Evolutionary conservation across 1,284 basidiomycete species (phyloP).

Genomic region (Naganishia albida): DNA sequence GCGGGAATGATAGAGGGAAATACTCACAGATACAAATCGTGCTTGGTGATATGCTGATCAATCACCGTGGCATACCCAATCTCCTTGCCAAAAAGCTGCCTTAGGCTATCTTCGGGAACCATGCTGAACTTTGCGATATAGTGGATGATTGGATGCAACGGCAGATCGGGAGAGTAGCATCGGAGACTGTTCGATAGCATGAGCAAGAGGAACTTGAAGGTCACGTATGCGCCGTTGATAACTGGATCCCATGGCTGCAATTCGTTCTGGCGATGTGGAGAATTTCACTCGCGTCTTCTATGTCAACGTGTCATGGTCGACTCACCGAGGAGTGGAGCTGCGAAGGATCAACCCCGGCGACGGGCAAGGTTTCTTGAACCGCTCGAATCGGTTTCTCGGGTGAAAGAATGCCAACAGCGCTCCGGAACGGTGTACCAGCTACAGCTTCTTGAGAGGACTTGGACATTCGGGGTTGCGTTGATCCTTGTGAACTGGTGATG

Average conservation of each 20-base stretch:
- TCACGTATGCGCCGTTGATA: slow-evolving; percentile 1
- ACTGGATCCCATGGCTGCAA: slow-evolving; percentile 9
- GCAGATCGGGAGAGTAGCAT: slow-evolving; percentile 14
- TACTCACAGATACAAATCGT: slow-evolving; percentile 17
- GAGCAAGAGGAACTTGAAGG: slow-evolving; percentile 22
- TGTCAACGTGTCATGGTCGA: background rate
- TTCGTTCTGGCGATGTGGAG: background rate
- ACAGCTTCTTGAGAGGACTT: background rate
- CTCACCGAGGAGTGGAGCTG: slow-evolving; percentile 10
- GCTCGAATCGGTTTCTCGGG: slow-evolving; percentile 2
- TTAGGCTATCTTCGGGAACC: slow-evolving; percentile 11
- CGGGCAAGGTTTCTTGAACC: background rate
- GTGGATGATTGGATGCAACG: slow-evolving; percentile 9
- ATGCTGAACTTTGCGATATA: slow-evolving; percentile 18
- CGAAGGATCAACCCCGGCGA: slow-evolving; percentile 1
- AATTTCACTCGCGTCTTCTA: background rate
- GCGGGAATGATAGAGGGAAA: too few relatives aligned
- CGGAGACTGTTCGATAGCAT: slow-evolving; percentile 6
- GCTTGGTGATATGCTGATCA: slow-evolving; percentile 4
- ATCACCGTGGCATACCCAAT: slow-evolving; percentile 5
- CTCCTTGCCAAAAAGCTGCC: slow-evolving; percentile 2
- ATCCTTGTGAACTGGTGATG: too few relatives aligned
- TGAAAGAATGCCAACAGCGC: slow-evolving; percentile 3
- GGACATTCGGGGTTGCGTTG: too few relatives aligned
- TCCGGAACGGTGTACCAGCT: too few relatives aligned